A percentile compares a stretch with the other conserved stretches of the same genome.
phyloP scores from a whole-genome alignment of 2,329 filamentous ascomycete species.

The Fusarium heterosporum region DNA sequence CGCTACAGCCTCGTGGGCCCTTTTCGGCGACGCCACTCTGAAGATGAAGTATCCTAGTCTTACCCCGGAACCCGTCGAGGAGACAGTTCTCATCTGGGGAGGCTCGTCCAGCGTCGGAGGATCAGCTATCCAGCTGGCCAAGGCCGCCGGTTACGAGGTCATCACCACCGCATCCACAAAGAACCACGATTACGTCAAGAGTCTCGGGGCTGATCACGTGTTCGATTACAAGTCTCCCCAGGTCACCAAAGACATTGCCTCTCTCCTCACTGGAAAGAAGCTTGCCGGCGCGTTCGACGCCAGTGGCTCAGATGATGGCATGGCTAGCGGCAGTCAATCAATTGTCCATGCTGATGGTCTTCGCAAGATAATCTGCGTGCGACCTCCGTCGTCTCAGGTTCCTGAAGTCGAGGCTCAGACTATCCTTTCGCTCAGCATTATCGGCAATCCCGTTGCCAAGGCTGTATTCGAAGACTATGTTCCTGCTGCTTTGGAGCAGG shows the following conservation, averaged over 20 bases:
- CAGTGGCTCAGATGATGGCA: conserved; percentile 18
- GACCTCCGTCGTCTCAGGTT: not conserved
- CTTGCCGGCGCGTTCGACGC: conserved; percentile 25
- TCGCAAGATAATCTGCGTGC: conserved; percentile 26
- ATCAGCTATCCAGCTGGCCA: conserved; percentile 59
- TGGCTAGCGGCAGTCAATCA: conserved; percentile 2
- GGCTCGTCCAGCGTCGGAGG: conserved; percentile 61
- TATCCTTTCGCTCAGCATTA: conserved; percentile 20
- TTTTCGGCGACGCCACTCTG: conserved; percentile 37
- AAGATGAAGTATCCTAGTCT: conserved; percentile 20
- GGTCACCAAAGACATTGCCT: conserved; percentile 31
- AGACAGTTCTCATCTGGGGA: conserved; percentile 56
- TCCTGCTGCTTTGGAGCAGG: conserved; percentile 21
- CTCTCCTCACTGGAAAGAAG: conserved; percentile 3
- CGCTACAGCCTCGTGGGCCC: conserved; percentile 36
- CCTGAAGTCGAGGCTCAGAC: conserved; percentile 4
- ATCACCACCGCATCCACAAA: conserved; percentile 56
- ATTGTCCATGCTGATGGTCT: conserved; percentile 21
- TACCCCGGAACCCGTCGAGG: not conserved
- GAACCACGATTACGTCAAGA: conserved; percentile 58
- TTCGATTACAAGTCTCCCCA: conserved; percentile 58
- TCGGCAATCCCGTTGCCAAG: conserved; percentile 26
- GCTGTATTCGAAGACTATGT: conserved; percentile 31
- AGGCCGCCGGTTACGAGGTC: conserved; percentile 59
- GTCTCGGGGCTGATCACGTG: conserved; percentile 57